Conservation (phyloP, 1,284 basidiomycete species). For the Ustilago nuda region DNA sequence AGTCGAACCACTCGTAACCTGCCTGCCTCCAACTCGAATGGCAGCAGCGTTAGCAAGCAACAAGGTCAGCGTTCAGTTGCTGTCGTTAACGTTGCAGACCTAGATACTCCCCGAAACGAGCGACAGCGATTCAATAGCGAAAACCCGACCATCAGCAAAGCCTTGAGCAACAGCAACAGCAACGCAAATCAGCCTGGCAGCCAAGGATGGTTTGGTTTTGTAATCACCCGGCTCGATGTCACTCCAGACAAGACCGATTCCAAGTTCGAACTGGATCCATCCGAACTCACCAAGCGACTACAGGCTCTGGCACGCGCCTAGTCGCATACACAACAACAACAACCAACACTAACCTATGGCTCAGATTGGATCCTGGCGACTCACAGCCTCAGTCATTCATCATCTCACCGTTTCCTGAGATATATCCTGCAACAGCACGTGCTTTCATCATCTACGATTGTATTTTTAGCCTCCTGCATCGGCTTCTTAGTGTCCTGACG, state of each 20-base stretch:
- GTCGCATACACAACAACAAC: constrained; percentile 1
- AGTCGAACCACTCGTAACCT: constrained; percentile 32
- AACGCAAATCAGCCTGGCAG: constrained; percentile 4
- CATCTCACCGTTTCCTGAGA: background rate
- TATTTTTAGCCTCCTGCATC: constrained; percentile 25
- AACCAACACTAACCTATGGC: background rate
- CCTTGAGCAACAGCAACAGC: background rate
- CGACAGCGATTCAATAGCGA: constrained; percentile 42
- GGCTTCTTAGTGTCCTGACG: constrained; percentile 1
- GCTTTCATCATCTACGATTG: constrained; percentile 10
- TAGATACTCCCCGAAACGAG: background rate
- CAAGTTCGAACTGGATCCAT: constrained; percentile 37
- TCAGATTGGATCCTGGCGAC: constrained; percentile 16
- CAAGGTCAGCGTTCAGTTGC: constrained; percentile 2
- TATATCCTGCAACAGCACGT: background rate
- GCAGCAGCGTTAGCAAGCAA: constrained; percentile 1
- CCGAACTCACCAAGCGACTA: constrained; percentile 25
- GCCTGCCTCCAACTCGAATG: background rate
- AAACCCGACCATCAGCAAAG: constrained; percentile 19
- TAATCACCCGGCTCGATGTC: constrained; percentile 36
- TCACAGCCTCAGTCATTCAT: background rate
- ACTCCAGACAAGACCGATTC: background rate
- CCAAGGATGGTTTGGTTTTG: constrained; percentile 43
- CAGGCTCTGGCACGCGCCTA: constrained; percentile 20
- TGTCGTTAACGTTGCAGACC: constrained; percentile 9